These are phyloP conservation scores for Buddleja alternifolia DNA, from an alignment of 257 asterid species.

Conservation along the genomic window DNA sequence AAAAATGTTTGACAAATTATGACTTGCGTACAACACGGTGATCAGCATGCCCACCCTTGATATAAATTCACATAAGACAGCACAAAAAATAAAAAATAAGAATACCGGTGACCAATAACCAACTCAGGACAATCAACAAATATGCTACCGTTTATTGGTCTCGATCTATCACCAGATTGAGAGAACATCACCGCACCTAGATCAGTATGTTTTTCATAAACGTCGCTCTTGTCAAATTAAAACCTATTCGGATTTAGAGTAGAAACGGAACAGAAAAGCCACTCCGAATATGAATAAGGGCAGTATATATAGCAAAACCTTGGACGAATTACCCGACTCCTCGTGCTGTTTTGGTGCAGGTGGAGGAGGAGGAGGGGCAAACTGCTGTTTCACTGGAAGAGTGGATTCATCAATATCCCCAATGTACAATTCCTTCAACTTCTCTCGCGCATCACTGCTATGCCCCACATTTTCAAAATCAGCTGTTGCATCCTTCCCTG, in stretches of 20 bases:
- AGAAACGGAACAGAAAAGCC: constrained; percentile 47
- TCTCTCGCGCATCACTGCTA: constrained; percentile 51
- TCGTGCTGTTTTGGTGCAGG: too few species aligned
- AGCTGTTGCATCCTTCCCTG: constrained; percentile 65
- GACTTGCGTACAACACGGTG: too few species aligned
- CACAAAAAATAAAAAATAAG: too few species aligned
- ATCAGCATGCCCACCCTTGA: too few species aligned
- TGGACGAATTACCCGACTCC: constrained; percentile 35
- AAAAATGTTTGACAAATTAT: too few species aligned
- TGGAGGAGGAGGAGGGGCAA: constrained; percentile 16
- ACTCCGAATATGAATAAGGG: constrained; percentile 54
- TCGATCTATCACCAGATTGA: neutral
- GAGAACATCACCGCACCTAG: neutral
- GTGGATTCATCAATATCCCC: constrained; percentile 59
- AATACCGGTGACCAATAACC: too few species aligned
- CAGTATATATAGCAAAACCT: constrained; percentile 42
- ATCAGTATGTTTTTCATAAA: neutral
- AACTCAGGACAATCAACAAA: too few species aligned
- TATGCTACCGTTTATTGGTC: too few species aligned
- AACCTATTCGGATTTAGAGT: constrained; percentile 38
- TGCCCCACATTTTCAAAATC: constrained; percentile 77
- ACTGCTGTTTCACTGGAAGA: constrained; percentile 33
- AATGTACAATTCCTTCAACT: constrained; percentile 42
- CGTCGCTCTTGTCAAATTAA: neutral
- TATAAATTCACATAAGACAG: too few species aligned